phyloP scores from a whole-genome alignment of 2,329 filamentous ascomycete species.

The Colletotrichum paranaense region DNA sequence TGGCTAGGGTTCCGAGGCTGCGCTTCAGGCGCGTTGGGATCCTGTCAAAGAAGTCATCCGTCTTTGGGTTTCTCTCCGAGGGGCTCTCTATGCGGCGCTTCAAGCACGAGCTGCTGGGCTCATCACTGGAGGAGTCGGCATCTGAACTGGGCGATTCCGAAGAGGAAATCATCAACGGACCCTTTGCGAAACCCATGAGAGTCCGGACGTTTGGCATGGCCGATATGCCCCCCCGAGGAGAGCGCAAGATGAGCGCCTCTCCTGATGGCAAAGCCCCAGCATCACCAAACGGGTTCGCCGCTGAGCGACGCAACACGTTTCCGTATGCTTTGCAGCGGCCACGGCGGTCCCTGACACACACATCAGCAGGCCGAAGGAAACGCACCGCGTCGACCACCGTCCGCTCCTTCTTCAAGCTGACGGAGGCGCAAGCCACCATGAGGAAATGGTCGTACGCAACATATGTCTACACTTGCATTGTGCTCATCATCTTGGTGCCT shows the following conservation, averaged over 20 bases:
- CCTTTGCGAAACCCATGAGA: slow-evolving; percentile 26
- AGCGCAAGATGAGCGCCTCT: slow-evolving; percentile 3
- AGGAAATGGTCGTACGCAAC: slow-evolving; percentile 87
- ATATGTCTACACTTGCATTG: slow-evolving; percentile 79
- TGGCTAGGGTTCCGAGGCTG: slow-evolving; percentile 93
- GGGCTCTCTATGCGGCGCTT: slow-evolving; percentile 60
- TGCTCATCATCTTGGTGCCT: slow-evolving; percentile 74
- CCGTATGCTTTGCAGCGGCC: slow-evolving; percentile 51
- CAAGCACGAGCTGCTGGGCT: slow-evolving; percentile 50
- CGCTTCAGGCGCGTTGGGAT: slow-evolving; percentile 74
- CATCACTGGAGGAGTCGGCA: slow-evolving; percentile 44
- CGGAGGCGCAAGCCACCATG: slow-evolving; percentile 78
- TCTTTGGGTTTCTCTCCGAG: slow-evolving; percentile 53
- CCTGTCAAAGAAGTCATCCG: slow-evolving; percentile 47
- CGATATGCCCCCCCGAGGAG: slow-evolving; percentile 17
- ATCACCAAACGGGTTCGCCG: slow-evolving; percentile 37
- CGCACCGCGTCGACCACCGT: slow-evolving; percentile 72
- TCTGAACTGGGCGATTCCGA: slow-evolving; percentile 45
- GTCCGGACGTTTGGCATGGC: slow-evolving; percentile 45
- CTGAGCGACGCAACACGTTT: slow-evolving; percentile 62
- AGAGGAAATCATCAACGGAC: slow-evolving; percentile 39
- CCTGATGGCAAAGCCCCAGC: slow-evolving; percentile 30
- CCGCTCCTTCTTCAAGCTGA: slow-evolving; percentile 83
- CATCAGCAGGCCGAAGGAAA: slow-evolving; percentile 74
- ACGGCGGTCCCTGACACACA: slow-evolving; percentile 57